phyloP scores from a whole-genome alignment of 164 flowering plant genomes.

The Sedum album region DNA sequence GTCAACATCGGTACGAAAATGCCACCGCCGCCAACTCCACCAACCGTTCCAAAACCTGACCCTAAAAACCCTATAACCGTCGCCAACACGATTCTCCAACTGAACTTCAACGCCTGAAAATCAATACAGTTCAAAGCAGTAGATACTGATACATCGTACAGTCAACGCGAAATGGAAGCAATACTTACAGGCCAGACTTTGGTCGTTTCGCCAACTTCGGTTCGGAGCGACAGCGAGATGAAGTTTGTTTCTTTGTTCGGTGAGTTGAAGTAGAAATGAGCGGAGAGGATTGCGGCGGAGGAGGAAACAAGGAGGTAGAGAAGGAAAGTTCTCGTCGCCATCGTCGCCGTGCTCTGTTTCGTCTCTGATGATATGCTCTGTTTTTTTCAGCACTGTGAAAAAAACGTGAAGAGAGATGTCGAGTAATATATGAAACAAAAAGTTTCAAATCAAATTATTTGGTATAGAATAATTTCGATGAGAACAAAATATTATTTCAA shows the following conservation, averaged over 20 bases:
- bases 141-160: not conserved
- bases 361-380: not conserved
- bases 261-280: slow-evolving; percentile 22
- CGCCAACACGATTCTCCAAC: slow-evolving; percentile 63
- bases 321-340: slow-evolving; percentile 50
- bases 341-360: slow-evolving; percentile 11
- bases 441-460: not conserved
- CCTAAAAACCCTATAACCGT: slow-evolving; percentile 84
- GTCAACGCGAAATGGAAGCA: slow-evolving; percentile 7
- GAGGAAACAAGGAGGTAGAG: slow-evolving; percentile 45
- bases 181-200: slow-evolving; percentile 67
- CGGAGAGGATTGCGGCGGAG: slow-evolving; percentile 37
- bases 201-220: slow-evolving; percentile 10
- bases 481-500: too few relatives aligned
- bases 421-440: not conserved
- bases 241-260: not conserved
- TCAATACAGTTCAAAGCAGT: not conserved
- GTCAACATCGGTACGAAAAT: slow-evolving; percentile 97
- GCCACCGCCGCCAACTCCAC: slow-evolving; percentile 96
- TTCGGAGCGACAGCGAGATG: slow-evolving; percentile 2
- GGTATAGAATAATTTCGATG: too few relatives aligned
- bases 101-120: slow-evolving; percentile 58
- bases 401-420: not conserved
- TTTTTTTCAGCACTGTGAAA: not conserved
- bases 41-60: slow-evolving; percentile 89